Conservation (phyloP, 495 filamentous ascomycete species). For the Neurospora sp. region DNA sequence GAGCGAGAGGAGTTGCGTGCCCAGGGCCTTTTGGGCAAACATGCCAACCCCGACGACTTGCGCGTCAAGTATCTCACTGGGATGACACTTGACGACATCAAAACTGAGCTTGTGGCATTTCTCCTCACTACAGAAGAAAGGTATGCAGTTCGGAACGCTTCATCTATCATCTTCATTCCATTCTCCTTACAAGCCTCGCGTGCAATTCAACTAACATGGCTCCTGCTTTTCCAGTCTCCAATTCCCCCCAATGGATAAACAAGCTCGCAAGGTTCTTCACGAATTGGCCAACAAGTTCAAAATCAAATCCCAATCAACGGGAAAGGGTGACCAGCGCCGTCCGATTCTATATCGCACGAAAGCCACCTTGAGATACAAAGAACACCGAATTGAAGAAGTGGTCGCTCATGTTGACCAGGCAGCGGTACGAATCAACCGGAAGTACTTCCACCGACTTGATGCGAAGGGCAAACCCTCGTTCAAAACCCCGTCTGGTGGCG, state of each 20-base stretch:
- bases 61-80: constrained; percentile 63
- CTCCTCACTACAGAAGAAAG: constrained; percentile 51
- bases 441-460: constrained; percentile 39
- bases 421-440: constrained; percentile 31
- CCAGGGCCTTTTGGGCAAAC: constrained; percentile 67
- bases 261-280: constrained; percentile 66
- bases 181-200: background rate
- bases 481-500: constrained; percentile 8
- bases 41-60: constrained; percentile 51
- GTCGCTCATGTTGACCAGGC: constrained; percentile 26
- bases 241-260: constrained; percentile 76
- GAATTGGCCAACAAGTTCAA: constrained; percentile 57
- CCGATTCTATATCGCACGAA: constrained; percentile 68
- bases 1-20: constrained; percentile 69
- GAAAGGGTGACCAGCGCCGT: constrained; percentile 61
- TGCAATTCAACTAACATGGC: constrained; percentile 7
- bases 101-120: constrained; percentile 61
- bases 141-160: constrained; percentile 32
- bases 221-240: constrained; percentile 42
- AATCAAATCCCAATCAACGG: constrained; percentile 75
- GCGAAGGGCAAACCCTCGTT: constrained; percentile 26
- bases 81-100: constrained; percentile 60
- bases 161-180: background rate
- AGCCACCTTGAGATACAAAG: constrained; percentile 45
- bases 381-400: constrained; percentile 28